phyloP scores from a whole-genome alignment of 768 basidiomycete species.

The Serendipita sp. region DNA sequence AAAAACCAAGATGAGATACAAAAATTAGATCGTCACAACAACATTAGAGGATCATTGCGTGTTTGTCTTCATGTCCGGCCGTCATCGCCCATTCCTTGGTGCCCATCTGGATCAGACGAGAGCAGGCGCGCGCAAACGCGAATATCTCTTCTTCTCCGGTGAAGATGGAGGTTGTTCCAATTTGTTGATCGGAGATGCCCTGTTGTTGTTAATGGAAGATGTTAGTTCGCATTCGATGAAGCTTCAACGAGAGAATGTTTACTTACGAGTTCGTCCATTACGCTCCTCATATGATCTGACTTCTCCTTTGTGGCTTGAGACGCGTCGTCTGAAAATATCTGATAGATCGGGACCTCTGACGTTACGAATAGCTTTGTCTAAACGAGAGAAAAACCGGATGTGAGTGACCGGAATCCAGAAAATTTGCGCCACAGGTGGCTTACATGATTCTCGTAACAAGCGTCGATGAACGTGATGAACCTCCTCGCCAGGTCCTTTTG shows the following conservation, averaged over 20 bases:
- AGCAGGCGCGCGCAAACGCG: conserved; percentile 89
- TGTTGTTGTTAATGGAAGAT: conserved; percentile 19
- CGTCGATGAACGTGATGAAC: conserved; percentile 97
- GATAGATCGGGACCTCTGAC: conserved; percentile 80
- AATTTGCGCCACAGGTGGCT: conserved; percentile 3
- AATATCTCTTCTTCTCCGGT: conserved; percentile 95
- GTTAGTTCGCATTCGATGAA: conserved; percentile 10
- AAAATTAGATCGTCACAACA: background rate
- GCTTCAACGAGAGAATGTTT: conserved; percentile 12
- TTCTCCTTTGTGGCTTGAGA: conserved; percentile 26
- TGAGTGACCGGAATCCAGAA: background rate
- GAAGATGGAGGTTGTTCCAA: conserved; percentile 80
- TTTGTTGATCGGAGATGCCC: conserved; percentile 63
- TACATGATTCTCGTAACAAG: conserved; percentile 86
- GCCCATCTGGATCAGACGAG: conserved; percentile 76
- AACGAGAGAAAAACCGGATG: background rate
- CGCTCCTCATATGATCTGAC: conserved; percentile 76
- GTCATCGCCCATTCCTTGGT: conserved; percentile 69
- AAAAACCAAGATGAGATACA: background rate
- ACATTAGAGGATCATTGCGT: background rate
- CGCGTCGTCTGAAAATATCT: conserved; percentile 70
- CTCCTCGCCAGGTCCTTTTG: conserved; percentile 84
- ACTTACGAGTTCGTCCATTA: conserved; percentile 90
- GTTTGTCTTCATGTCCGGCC: conserved; percentile 14
- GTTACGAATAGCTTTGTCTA: conserved; percentile 84